These are phyloP conservation scores for Boletus sp. DNA, from an alignment of 1,284 basidiomycete genomes.

Conservation along the genomic window DNA sequence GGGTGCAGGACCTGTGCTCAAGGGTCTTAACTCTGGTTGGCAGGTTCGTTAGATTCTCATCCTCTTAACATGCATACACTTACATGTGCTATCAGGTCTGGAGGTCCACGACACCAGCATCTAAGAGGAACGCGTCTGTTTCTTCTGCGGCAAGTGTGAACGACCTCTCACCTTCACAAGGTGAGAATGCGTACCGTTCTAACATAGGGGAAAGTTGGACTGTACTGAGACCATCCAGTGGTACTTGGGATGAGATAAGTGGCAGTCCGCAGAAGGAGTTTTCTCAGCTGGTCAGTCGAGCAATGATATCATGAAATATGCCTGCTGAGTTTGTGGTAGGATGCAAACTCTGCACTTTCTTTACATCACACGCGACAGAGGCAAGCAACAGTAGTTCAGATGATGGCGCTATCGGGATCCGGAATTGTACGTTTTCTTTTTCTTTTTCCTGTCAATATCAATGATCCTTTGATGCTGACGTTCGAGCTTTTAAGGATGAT, in stretches of 20 bases:
- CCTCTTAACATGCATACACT: conserved; percentile 7
- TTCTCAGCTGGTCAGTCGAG: conserved; percentile 42
- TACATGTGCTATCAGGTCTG: conserved; percentile 49
- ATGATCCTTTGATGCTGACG: conserved; percentile 14
- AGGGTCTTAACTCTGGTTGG: conserved; percentile 63
- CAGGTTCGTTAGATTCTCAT: conserved; percentile 48
- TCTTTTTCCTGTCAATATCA: conserved; percentile 5
- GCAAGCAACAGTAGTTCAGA: conserved; percentile 44
- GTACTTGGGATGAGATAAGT: conserved; percentile 61
- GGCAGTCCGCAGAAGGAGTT: conserved; percentile 50
- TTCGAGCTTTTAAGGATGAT: conserved; percentile 44
- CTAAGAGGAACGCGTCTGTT: conserved; percentile 60
- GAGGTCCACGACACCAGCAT: conserved; percentile 48
- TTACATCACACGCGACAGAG: conserved; percentile 51
- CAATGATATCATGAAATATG: conserved; percentile 6
- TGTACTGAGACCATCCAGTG: conserved; percentile 49
- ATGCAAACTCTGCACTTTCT: conserved; percentile 37
- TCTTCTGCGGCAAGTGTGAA: conserved; percentile 56
- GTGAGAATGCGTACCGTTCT: conserved; percentile 48
- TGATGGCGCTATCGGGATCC: conserved; percentile 39
- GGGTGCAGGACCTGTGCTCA: conserved; percentile 46
- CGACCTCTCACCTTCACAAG: conserved; percentile 47
- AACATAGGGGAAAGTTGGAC: conserved; percentile 54
- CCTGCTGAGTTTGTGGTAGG: conserved; percentile 29
- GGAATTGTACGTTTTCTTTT: conserved; percentile 39